Evolutionary conservation across 257 asterid species (phyloP).

Genomic region (Anisodus acutangulus): DNA sequence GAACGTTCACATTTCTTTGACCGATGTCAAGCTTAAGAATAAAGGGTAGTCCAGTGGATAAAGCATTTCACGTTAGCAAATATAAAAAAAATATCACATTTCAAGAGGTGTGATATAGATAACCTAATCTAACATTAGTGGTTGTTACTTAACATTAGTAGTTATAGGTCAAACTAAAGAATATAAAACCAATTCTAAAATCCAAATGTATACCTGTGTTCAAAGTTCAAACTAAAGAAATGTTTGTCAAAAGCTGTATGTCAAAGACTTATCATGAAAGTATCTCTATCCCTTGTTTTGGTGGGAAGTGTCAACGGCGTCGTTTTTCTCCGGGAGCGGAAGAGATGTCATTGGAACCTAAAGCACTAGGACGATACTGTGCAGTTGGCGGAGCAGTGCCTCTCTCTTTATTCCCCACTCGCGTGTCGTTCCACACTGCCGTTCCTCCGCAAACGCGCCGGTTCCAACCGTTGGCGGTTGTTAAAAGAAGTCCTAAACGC

Average conservation of each 20-base stretch:
- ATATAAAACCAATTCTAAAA: too few relatives aligned
- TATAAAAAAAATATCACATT: too few relatives aligned
- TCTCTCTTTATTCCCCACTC: conserved; percentile 37
- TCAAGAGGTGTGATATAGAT: too few relatives aligned
- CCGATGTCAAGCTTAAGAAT: background rate
- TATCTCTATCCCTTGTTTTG: background rate
- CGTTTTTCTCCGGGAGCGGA: background rate
- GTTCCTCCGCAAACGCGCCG: conserved; percentile 39
- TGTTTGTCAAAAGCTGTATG: too few relatives aligned
- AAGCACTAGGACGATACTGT: conserved; percentile 37
- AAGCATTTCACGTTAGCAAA: too few relatives aligned
- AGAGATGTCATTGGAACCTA: conserved; percentile 59
- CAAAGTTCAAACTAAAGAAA: too few relatives aligned
- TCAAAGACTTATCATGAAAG: too few relatives aligned
- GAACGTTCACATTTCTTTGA: background rate
- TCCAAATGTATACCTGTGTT: too few relatives aligned
- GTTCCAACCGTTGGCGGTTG: conserved; percentile 51
- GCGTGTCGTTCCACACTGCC: conserved; percentile 32
- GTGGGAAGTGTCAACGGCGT: background rate
- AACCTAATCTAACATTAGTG: too few relatives aligned
- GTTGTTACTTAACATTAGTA: too few relatives aligned
- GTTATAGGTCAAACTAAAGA: too few relatives aligned
- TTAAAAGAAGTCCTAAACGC: conserved; percentile 90
- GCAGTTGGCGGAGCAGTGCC: conserved; percentile 40
- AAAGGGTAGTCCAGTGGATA: too few relatives aligned